A percentile compares a stretch with the other conserved stretches of the same genome.
Evolutionary conservation across 345 rosid genomes (phyloP).

Genomic region (Corchorus capsularis): DNA sequence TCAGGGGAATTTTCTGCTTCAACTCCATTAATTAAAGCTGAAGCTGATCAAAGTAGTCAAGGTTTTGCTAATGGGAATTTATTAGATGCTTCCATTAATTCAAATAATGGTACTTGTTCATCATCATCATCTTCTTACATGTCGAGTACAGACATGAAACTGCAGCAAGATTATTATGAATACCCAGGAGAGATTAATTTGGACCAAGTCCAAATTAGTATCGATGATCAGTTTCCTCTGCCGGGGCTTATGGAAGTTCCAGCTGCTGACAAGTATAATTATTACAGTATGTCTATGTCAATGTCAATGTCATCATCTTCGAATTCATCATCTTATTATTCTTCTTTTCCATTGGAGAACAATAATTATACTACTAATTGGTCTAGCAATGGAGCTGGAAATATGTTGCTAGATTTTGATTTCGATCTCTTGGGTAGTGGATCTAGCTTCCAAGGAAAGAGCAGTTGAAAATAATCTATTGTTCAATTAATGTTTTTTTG

Average conservation of each 20-base stretch:
- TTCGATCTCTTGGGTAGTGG: background rate
- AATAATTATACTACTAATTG: background rate
- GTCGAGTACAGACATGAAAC: background rate
- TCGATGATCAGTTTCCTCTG: background rate
- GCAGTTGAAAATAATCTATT: too few species aligned
- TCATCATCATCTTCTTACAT: background rate
- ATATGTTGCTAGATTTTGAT: background rate
- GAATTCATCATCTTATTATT: background rate
- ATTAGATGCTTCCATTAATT: background rate
- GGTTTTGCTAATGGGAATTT: background rate
- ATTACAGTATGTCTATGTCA: background rate
- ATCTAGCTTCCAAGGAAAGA: too few species aligned
- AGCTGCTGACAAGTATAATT: background rate
- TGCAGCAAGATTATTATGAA: slow-evolving; percentile 10
- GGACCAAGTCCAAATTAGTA: too few species aligned
- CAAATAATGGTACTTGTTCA: slow-evolving; percentile 1
- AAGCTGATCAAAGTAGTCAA: too few species aligned
- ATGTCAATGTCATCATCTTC: background rate
- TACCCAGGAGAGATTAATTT: background rate
- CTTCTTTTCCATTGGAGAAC: background rate
- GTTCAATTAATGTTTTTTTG: background rate
- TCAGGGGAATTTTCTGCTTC: background rate
- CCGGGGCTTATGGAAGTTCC: slow-evolving; percentile 10
- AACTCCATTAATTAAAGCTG: background rate
- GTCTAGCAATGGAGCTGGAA: background rate